Evolutionary conservation across 2,329 filamentous ascomycete species (phyloP), one percentile per base, ranked within the genome.

Genomic region (Elsinoe batatas): DNA sequence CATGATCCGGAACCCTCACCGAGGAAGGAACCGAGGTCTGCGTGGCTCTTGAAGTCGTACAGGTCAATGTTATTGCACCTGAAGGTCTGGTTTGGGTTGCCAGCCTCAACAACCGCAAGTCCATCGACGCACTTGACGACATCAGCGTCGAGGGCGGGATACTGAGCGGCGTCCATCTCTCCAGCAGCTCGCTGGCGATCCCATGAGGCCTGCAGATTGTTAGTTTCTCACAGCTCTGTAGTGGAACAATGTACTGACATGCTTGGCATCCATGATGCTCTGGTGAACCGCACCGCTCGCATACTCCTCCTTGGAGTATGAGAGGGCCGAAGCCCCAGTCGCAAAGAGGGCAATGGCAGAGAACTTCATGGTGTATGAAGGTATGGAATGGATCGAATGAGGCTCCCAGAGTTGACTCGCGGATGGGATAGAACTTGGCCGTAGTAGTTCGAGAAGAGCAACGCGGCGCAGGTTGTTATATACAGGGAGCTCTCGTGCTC

Each of bases 1-100:
- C 77, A 80, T 0, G 75, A 77, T 2, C 69, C 72, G n/a, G 71
- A 73, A 6, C 73, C 73, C 49, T 73, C 69, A 35, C 71, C 72
- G 15, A 61, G 65, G 26, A 62, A 66, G 59, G 75, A 77, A 5
- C 79, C 79, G 1, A 82, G 72, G 30, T 74, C 73, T 3, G 73
- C 71, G 61, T 82, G 79, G 37, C 72, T 74, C 43, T 78, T 66
- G 67, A 82, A 82, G 61, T 79, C 75, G 62, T 79, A 76, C 2
- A 80, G 71, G 60, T 82, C 79, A 8, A 79, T 46, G 57, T 76
- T 75, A 55, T 68, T 71, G 64, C 76, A 78, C 32, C 63, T 64
- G 64, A 77, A 79, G 2, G 74, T 78, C 64, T 78, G 73, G 56
- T 70, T 67, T 17, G 69, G 64, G 56, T 79, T 73, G 2, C 74